These are phyloP conservation scores for Lagenaria siceraria DNA, from an alignment of 306 rosid species.

Conservation along the genomic window DNA sequence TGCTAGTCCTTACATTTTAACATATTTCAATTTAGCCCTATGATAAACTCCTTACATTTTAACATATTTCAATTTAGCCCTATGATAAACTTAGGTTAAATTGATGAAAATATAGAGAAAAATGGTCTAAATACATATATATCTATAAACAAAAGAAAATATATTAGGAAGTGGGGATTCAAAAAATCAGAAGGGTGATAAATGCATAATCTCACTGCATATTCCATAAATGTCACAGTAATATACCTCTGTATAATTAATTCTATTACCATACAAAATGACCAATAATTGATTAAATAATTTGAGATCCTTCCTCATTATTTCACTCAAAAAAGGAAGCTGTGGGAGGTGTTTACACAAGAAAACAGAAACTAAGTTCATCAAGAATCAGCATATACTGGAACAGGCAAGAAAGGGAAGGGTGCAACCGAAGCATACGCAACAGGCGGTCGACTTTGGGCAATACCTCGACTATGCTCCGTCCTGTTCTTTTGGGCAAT, in stretches of 20 bases:
- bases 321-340: not conserved
- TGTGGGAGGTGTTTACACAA: not conserved
- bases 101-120: not conserved
- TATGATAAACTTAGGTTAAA: not conserved
- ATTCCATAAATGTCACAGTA: not conserved
- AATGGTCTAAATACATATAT: not conserved
- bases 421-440: constrained; percentile 82
- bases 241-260: not conserved
- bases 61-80: too few relatives aligned
- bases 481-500: constrained; percentile 10
- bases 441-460: constrained; percentile 48
- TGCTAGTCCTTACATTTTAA: too few relatives aligned
- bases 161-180: not conserved
- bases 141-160: not conserved
- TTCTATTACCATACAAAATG: not conserved
- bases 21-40: too few relatives aligned
- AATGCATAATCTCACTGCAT: not conserved
- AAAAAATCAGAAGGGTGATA: not conserved
- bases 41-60: too few relatives aligned
- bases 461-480: constrained; percentile 5
- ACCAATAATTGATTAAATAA: not conserved
- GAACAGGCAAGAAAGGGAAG: constrained; percentile 88
- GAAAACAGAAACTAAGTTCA: not conserved
- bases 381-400: constrained; percentile 26
- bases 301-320: not conserved